These are phyloP conservation scores for Verticillium tricorpus DNA, from an alignment of 2,329 filamentous ascomycete species.

Conservation along the genomic window DNA sequence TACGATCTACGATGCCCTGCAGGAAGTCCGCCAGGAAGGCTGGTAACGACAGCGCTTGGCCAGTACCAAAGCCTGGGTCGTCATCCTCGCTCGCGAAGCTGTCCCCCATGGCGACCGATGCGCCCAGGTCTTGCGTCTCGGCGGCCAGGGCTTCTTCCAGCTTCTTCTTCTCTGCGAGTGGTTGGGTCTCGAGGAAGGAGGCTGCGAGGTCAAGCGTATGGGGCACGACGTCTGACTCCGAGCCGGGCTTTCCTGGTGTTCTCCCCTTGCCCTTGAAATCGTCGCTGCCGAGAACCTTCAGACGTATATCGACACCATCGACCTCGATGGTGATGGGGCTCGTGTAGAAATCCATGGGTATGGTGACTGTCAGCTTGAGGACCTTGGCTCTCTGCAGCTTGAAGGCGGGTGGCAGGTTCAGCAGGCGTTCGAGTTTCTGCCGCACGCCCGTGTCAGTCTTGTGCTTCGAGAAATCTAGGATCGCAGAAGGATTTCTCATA, in stretches of 20 bases:
- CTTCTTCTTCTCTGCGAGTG: constrained; percentile 55
- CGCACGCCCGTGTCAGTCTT: background rate
- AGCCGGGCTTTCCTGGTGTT: constrained; percentile 16
- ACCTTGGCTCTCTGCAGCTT: constrained; percentile 71
- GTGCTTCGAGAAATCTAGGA: background rate
- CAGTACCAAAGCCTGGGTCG: constrained; percentile 60
- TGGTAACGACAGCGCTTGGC: constrained; percentile 64
- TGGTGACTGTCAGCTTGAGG: constrained; percentile 69
- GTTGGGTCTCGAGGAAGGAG: constrained; percentile 72
- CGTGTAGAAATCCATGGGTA: constrained; percentile 84
- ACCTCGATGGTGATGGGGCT: constrained; percentile 79
- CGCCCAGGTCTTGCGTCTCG: constrained; percentile 57
- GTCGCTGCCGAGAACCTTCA: constrained; percentile 44
- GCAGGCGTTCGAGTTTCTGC: constrained; percentile 72
- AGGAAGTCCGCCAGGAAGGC: constrained; percentile 67
- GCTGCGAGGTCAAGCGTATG: constrained; percentile 69
- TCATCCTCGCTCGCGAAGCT: constrained; percentile 62
- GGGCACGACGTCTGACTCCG: constrained; percentile 44
- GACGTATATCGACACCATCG: constrained; percentile 70
- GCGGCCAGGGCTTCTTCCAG: constrained; percentile 65
- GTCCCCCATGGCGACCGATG: constrained; percentile 52
- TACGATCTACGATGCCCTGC: constrained; percentile 68
- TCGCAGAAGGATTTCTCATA: constrained; percentile 28
- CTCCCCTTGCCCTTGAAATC: constrained; percentile 18
- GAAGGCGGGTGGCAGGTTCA: constrained; percentile 70